Percentiles rank a stretch among this genome's conserved stretches.
These are phyloP conservation scores for Colletotrichum cordylinicola DNA, from an alignment of 2,329 filamentous ascomycete genomes.

Conservation along the genomic window DNA sequence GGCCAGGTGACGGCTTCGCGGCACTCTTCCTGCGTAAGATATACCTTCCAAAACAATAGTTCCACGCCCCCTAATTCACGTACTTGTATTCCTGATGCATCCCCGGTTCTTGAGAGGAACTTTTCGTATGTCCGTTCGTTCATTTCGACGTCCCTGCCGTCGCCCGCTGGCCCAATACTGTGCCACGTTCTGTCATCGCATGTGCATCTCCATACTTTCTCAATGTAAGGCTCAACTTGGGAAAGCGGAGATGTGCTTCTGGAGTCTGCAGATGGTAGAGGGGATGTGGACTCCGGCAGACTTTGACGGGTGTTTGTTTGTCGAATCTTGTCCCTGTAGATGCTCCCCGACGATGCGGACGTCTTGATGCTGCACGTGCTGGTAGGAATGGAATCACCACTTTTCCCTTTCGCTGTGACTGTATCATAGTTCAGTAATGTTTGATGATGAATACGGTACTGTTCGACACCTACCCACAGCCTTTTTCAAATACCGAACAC, in stretches of 20 bases:
- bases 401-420: not conserved
- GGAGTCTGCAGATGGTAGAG: not conserved
- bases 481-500: not conserved
- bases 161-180: not conserved
- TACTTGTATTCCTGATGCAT: not conserved
- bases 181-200: not conserved
- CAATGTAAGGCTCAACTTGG: not conserved
- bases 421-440: not conserved
- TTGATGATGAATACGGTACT: not conserved
- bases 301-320: not conserved
- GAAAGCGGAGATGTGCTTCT: not conserved
- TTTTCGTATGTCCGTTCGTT: not conserved
- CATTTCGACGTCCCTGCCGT: not conserved
- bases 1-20: not conserved
- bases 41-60: not conserved
- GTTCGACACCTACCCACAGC: not conserved
- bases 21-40: not conserved
- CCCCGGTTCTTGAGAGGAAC: not conserved
- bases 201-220: not conserved
- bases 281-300: fast-evolving
- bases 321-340: not conserved
- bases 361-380: not conserved
- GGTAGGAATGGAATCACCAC: not conserved
- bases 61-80: not conserved
- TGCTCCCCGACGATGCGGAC: not conserved